Percentiles rank a stretch among this genome's conserved stretches.
Evolutionary conservation across 331 rosid genomes (phyloP).

Genomic region (Malus hybrid): DNA sequence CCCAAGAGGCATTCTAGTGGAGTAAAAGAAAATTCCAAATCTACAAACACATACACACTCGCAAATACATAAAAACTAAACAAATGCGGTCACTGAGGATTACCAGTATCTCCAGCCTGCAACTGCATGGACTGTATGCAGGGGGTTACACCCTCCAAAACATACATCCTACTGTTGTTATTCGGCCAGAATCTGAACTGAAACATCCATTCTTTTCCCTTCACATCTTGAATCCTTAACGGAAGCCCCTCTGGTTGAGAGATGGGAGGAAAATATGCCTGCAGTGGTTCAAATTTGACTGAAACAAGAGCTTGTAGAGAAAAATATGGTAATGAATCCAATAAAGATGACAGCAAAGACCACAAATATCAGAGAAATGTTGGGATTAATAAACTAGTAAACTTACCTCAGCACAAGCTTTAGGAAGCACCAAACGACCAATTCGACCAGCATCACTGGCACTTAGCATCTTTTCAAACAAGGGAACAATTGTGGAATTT

Average conservation of each 20-base stretch:
- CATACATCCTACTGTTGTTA: slow-evolving; percentile 99
- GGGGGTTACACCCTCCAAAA: slow-evolving; percentile 97
- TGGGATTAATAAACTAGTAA: background rate
- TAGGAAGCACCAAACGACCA: slow-evolving; percentile 97
- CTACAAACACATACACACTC: background rate
- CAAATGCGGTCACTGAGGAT: slow-evolving; percentile 4
- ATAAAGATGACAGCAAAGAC: background rate
- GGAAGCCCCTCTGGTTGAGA: slow-evolving; percentile 99
- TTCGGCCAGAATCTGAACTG: slow-evolving; percentile 99
- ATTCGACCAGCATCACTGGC: slow-evolving; percentile 99
- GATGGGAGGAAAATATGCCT: slow-evolving; percentile 98
- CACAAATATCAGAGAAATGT: slow-evolving; percentile 10
- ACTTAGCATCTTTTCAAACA: slow-evolving; percentile 98
- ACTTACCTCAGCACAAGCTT: slow-evolving; percentile 98
- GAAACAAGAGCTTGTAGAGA: background rate
- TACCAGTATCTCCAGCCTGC: slow-evolving; percentile 99
- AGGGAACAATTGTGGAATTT: slow-evolving; percentile 88
- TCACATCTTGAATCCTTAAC: slow-evolving; percentile 87
- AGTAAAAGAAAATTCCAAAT: background rate
- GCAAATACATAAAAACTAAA: background rate
- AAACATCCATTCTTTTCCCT: slow-evolving; percentile 98
- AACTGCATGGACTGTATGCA: slow-evolving; percentile 99
- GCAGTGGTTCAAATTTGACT: slow-evolving; percentile 31
- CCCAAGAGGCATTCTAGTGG: background rate
- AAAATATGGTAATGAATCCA: background rate